Evolutionary conservation across 2,329 filamentous ascomycete species (phyloP).

Genomic region (Helminthosporium solani): DNA sequence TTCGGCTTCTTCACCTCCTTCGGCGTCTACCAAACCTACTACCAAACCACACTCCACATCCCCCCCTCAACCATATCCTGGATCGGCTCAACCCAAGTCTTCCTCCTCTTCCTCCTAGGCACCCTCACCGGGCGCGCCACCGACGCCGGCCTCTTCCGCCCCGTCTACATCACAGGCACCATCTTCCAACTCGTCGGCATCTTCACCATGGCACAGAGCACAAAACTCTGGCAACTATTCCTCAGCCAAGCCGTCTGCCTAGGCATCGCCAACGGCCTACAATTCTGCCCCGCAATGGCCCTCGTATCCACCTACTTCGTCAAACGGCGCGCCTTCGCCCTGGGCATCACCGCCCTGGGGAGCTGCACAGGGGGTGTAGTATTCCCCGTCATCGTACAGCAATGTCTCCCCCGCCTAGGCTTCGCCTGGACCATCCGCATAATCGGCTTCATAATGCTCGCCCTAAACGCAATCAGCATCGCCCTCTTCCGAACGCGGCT

Average conservation of each 20-base stretch:
- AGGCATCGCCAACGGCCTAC: conserved; percentile 55
- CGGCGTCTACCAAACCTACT: conserved; percentile 58
- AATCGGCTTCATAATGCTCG: conserved; percentile 61
- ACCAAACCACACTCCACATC: conserved; percentile 43
- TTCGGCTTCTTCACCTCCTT: conserved; percentile 58
- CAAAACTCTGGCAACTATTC: conserved; percentile 37
- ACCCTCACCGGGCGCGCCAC: conserved; percentile 32
- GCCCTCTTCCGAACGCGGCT: conserved; percentile 41
- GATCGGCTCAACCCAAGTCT: conserved; percentile 36
- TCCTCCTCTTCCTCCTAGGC: conserved; percentile 34
- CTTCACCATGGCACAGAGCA: conserved; percentile 31
- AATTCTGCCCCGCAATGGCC: conserved; percentile 55
- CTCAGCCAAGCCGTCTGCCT: conserved; percentile 57
- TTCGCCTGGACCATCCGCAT: conserved; percentile 65
- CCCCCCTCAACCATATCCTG: conserved; percentile 38
- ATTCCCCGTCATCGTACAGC: conserved; percentile 35
- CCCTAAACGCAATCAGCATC: conserved; percentile 34
- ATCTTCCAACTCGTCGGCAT: conserved; percentile 38
- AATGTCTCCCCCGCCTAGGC: conserved; percentile 31
- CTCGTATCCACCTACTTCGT: conserved; percentile 50
- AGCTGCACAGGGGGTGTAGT: conserved; percentile 33
- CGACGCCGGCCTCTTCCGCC: conserved; percentile 34
- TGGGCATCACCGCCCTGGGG: conserved; percentile 31
- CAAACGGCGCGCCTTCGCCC: conserved; percentile 29
- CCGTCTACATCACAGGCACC: conserved; percentile 26